Evolutionary conservation across 805 yeast species (phyloP).

Genomic region (Kregervanrija pseudodelftensis): DNA sequence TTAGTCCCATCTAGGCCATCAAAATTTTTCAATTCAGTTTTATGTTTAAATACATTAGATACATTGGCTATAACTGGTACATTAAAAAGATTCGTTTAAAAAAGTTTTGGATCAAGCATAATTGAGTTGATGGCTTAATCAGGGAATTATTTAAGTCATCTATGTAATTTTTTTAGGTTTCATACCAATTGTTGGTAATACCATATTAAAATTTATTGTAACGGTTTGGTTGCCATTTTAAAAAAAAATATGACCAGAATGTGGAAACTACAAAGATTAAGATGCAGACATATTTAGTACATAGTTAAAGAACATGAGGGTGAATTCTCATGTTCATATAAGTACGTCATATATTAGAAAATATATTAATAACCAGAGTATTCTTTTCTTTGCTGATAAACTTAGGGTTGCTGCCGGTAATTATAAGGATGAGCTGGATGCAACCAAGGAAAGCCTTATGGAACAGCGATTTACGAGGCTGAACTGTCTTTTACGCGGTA

Average conservation of each 20-base stretch:
- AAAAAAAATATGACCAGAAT: slow-evolving; percentile 15
- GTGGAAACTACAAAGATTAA: slow-evolving; percentile 18
- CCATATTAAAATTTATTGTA: slow-evolving; percentile 10
- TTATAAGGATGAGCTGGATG: slow-evolving; percentile 6
- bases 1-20: slow-evolving; percentile 21
- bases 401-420: slow-evolving; percentile 53
- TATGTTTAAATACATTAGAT: slow-evolving; percentile 23
- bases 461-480: neutral
- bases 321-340: slow-evolving; percentile 45
- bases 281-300: slow-evolving; percentile 22
- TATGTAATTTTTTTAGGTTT: slow-evolving; percentile 13
- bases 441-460: slow-evolving; percentile 9
- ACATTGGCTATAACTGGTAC: slow-evolving; percentile 27
- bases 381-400: slow-evolving; percentile 53
- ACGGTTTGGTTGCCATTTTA: slow-evolving; percentile 15
- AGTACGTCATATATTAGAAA: slow-evolving; percentile 43
- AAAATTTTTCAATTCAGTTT: slow-evolving; percentile 20
- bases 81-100: slow-evolving; percentile 23
- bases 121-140: slow-evolving; percentile 4
- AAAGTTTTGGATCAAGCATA: slow-evolving; percentile 18
- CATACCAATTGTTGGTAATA: slow-evolving; percentile 22
- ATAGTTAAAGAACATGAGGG: slow-evolving; percentile 26
- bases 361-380: slow-evolving; percentile 35
- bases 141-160: neutral
- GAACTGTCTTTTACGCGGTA: neutral